These are phyloP conservation scores for Komagataella phaffii DNA, from an alignment of 805 yeast species.

Conservation along the genomic window DNA sequence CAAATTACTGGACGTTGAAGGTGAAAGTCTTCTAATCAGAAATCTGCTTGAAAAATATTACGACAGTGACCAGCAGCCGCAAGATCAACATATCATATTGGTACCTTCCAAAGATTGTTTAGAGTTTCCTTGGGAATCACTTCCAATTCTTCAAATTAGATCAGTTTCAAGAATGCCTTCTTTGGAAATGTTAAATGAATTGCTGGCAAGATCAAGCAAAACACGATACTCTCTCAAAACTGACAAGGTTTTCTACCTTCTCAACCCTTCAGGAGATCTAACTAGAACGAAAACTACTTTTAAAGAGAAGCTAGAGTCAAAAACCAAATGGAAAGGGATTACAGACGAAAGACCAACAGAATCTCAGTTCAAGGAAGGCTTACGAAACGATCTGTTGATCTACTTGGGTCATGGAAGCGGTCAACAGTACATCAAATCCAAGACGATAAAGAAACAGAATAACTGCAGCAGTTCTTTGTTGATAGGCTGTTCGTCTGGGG, in stretches of 20 bases:
- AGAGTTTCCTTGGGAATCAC: constrained; percentile 85
- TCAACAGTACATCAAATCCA: constrained; percentile 59
- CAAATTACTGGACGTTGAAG: neutral
- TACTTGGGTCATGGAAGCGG: constrained; percentile 97
- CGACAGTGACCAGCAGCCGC: neutral
- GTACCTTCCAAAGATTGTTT: constrained; percentile 55
- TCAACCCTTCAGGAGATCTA: constrained; percentile 80
- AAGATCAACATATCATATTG: constrained; percentile 45
- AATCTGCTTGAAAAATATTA: constrained; percentile 13
- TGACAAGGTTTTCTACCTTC: constrained; percentile 38
- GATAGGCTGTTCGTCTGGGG: constrained; percentile 87
- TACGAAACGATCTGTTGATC: constrained; percentile 39
- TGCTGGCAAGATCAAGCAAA: constrained; percentile 13
- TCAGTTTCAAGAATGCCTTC: constrained; percentile 76
- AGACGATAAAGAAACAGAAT: constrained; percentile 30
- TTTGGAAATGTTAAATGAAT: constrained; percentile 24
- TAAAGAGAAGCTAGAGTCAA: constrained; percentile 23
- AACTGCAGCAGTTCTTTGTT: constrained; percentile 48
- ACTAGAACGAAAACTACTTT: constrained; percentile 49
- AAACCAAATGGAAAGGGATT: constrained; percentile 36
- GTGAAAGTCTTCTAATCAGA: neutral
- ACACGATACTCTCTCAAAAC: constrained; percentile 4
- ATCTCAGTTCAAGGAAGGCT: constrained; percentile 26
- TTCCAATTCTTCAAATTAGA: constrained; percentile 35
- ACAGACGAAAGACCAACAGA: constrained; percentile 48